phyloP scores from a whole-genome alignment of 768 basidiomycete species.

The Termitomyces sp. region DNA sequence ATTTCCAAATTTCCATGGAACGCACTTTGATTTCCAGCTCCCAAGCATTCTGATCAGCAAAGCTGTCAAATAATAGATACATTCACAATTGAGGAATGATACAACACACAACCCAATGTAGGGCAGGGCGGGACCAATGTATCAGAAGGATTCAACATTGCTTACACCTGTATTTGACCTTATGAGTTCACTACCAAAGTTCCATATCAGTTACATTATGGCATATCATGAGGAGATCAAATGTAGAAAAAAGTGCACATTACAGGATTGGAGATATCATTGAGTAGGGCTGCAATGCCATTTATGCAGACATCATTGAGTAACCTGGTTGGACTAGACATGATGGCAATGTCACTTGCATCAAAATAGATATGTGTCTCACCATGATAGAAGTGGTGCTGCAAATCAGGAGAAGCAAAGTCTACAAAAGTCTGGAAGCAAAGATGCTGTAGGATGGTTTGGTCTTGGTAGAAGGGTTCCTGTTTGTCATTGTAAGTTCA shows the following conservation, averaged over 20 bases:
- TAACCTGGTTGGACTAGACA: not conserved
- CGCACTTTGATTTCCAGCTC: conserved; percentile 10
- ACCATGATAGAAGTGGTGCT: not conserved
- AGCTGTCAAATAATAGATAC: conserved; percentile 32
- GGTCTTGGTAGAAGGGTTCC: not conserved
- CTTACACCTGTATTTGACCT: conserved; percentile 28
- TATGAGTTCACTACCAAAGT: conserved; percentile 21
- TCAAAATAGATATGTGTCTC: not conserved
- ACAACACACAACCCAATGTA: conserved; percentile 35
- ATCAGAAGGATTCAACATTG: conserved; percentile 37
- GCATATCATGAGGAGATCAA: conserved; percentile 17
- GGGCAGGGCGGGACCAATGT: conserved; percentile 19
- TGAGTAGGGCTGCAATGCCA: conserved; percentile 22
- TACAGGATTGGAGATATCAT: not conserved
- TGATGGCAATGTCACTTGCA: conserved; percentile 10
- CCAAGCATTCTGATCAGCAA: conserved; percentile 17
- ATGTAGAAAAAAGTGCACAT: conserved; percentile 7
- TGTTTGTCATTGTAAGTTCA: not conserved
- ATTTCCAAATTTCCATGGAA: not conserved
- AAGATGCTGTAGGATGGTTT: not conserved
- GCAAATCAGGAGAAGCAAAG: not conserved
- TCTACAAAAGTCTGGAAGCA: not conserved
- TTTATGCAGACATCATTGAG: conserved; percentile 29
- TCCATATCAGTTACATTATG: conserved; percentile 17
- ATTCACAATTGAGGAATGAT: conserved; percentile 6